Evolutionary conservation across 768 basidiomycete species (phyloP).

Genomic region (Auricularia sp.): DNA sequence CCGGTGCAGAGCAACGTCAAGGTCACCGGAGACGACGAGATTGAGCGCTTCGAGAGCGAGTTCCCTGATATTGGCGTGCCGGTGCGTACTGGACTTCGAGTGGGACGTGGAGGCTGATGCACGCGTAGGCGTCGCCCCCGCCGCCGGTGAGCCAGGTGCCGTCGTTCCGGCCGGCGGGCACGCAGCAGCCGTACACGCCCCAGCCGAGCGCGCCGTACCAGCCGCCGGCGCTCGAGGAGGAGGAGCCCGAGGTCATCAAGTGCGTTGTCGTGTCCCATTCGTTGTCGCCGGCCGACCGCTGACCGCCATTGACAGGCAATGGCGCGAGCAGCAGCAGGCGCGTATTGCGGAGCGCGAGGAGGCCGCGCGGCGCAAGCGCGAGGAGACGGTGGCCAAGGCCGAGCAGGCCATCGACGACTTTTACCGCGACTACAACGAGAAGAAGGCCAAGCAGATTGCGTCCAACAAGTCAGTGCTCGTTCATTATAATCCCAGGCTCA

Average conservation of each 20-base stretch:
- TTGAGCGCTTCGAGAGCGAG: conserved; percentile 76
- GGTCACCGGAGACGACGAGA: conserved; percentile 76
- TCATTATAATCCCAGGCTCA: neutral
- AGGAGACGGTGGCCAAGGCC: conserved; percentile 76
- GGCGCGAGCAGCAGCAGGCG: conserved; percentile 78
- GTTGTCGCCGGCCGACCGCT: neutral
- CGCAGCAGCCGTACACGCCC: conserved; percentile 57
- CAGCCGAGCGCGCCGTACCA: conserved; percentile 35
- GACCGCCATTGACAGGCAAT: conserved; percentile 41
- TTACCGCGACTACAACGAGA: conserved; percentile 76
- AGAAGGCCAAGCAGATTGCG: conserved; percentile 83
- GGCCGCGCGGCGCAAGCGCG: conserved; percentile 60
- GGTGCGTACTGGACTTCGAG: neutral
- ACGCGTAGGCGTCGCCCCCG: conserved; percentile 24
- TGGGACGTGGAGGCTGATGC: neutral
- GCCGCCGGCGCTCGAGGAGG: conserved; percentile 52
- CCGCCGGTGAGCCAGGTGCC: conserved; percentile 19
- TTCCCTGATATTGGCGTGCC: conserved; percentile 64
- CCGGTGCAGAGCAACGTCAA: conserved; percentile 46
- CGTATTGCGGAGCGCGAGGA: conserved; percentile 82
- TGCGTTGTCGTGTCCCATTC: conserved; percentile 23
- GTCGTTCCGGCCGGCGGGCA: conserved; percentile 53
- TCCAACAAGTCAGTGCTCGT: conserved; percentile 72
- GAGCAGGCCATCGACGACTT: conserved; percentile 84
- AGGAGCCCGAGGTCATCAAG: conserved; percentile 84